Evolutionary conservation across 2,329 filamentous ascomycete genomes (phyloP).

Genomic region (Aspergillus caelatus): DNA sequence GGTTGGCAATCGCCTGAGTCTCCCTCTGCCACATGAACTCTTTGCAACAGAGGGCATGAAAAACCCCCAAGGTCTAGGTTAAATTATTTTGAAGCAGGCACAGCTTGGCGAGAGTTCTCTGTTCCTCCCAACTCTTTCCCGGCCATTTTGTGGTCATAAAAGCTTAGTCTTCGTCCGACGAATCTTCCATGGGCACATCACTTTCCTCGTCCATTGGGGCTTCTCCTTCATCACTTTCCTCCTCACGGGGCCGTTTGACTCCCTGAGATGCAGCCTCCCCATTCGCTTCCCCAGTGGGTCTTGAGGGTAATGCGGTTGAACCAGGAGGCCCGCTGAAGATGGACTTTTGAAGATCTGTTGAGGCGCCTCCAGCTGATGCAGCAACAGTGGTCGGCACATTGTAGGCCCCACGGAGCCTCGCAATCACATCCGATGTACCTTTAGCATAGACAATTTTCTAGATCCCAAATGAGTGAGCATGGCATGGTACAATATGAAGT

Average conservation of each 20-base stretch:
- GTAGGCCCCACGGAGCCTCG: slow-evolving; percentile 91
- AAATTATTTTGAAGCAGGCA: slow-evolving; percentile 18
- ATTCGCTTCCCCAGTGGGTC: slow-evolving; percentile 50
- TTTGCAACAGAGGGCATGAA: slow-evolving; percentile 31
- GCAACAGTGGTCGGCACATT: slow-evolving; percentile 61
- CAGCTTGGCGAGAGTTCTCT: slow-evolving; percentile 15
- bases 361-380: slow-evolving; percentile 59
- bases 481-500: background rate
- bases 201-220: slow-evolving; percentile 68
- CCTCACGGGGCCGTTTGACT: slow-evolving; percentile 71
- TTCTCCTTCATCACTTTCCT: slow-evolving; percentile 58
- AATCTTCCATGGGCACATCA: slow-evolving; percentile 70
- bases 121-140: slow-evolving; percentile 15
- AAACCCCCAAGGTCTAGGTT: slow-evolving; percentile 22
- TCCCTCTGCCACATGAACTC: slow-evolving; percentile 75
- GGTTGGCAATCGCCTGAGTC: slow-evolving; percentile 76
- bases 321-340: slow-evolving; percentile 70
- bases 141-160: background rate
- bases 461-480: slow-evolving; percentile 7
- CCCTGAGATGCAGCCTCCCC: slow-evolving; percentile 58
- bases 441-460: slow-evolving; percentile 92
- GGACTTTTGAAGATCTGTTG: slow-evolving; percentile 75
- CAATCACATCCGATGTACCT: slow-evolving; percentile 81
- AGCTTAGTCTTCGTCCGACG: slow-evolving; percentile 70
- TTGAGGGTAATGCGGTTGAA: slow-evolving; percentile 49